phyloP scores from a whole-genome alignment of 495 filamentous ascomycete species.

The Penicillium paxilli region DNA sequence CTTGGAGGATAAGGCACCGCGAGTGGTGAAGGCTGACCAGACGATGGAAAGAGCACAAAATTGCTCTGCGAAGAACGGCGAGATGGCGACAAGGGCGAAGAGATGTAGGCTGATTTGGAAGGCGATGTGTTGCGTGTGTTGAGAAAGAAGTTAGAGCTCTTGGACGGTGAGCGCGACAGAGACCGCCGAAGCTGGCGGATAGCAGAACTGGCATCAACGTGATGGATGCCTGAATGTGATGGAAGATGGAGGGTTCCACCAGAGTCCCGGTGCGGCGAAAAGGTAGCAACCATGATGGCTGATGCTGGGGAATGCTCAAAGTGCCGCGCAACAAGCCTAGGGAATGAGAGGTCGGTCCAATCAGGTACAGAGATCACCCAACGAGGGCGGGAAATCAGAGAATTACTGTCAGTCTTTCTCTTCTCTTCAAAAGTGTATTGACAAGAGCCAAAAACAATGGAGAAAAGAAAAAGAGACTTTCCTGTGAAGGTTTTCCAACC shows the following conservation, averaged over 20 bases:
- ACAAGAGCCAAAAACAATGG: background rate
- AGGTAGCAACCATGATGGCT: conserved; percentile 52
- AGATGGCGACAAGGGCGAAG: conserved; percentile 53
- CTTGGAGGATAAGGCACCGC: conserved; percentile 54
- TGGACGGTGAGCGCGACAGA: conserved; percentile 84
- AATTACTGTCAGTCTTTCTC: too few species aligned
- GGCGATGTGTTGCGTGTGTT: conserved; percentile 57
- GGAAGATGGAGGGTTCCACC: conserved; percentile 79
- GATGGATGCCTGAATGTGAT: conserved; percentile 78
- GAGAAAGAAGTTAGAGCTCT: conserved; percentile 66
- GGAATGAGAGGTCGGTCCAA: conserved; percentile 16
- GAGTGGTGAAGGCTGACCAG: conserved; percentile 51
- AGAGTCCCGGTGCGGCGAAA: conserved; percentile 58
- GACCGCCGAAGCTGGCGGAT: conserved; percentile 80
- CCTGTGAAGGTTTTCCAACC: background rate
- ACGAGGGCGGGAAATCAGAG: background rate
- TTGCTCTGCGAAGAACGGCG: conserved; percentile 43
- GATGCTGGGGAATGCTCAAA: conserved; percentile 18
- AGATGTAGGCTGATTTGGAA: conserved; percentile 46
- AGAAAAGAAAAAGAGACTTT: background rate
- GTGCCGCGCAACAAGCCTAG: conserved; percentile 17
- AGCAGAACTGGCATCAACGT: conserved; percentile 74
- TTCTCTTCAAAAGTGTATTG: too few species aligned
- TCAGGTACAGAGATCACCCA: conserved; percentile 2
- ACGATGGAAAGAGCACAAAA: conserved; percentile 49